Evolutionary conservation across 176 grass and related monocot genomes (phyloP), one percentile per base, ranked within the genome.

Genomic region (Bonia amplexicaulis): DNA sequence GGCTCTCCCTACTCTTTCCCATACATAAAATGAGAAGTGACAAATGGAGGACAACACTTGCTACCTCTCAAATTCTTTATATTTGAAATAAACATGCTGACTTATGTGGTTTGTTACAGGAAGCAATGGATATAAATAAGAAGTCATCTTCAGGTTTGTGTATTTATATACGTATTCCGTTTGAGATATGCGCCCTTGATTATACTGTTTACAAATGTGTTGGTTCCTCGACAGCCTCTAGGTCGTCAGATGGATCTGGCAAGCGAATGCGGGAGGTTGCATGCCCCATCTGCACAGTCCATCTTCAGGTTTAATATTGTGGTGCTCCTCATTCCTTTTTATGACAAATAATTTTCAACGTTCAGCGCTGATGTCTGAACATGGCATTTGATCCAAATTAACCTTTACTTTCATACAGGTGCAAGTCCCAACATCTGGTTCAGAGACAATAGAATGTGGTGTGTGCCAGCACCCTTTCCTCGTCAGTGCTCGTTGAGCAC

Each of bases 381-480:
- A 80, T 16, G 22, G 7, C 11, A 44, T 84, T 64, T 76, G 10
- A 74, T 39, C 46, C 47, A 73, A 82, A 13, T 44, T 16, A 16
- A 63, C 27, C 2, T 58, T 74, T 44, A 10, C 46, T 69, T 82
- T 16, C 17, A 20, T 74, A 17, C 73, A 99, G 96, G 93, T 99
- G 3, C 93, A 99, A 80, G 93, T 99, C 75, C 93, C 93, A 19
- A 73, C 91, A 53, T 94, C 91, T 27, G 91, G 93, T 17, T 99
- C 93, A 1, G 96, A 96, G 84, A 99, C 96, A 4, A 96, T 99
- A 47, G 96, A 99, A 68, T 96, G 93, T 1, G 96, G 96, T 29
- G 91, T 96, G 16, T 99, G 96, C 49, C 96, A 96, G 69, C 91
- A 99, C 67, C 96, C 96, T 39, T 99, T 99, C 86, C 91, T 99